Conservation (phyloP, 2,329 filamentous ascomycete genomes). For the Chrysoporthe puriensis region DNA sequence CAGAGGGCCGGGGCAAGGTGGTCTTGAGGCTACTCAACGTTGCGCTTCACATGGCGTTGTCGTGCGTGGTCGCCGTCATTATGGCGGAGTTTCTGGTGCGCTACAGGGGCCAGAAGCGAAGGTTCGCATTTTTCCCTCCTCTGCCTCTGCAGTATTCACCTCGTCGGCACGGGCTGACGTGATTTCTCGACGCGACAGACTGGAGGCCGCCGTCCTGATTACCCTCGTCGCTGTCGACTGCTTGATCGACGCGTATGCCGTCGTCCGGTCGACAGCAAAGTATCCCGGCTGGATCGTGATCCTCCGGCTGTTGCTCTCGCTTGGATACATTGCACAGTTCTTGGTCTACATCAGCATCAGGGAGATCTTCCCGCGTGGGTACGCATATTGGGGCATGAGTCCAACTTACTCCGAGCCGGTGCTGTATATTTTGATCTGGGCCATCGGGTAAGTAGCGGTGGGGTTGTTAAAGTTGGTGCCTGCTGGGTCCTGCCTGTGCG, state of each 20-base stretch:
- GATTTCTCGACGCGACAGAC: slow-evolving; percentile 28
- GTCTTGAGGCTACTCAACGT: slow-evolving; percentile 28
- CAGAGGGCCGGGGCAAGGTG: neutral
- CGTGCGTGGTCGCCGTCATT: slow-evolving; percentile 30
- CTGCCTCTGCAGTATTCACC: neutral
- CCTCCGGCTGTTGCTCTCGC: slow-evolving; percentile 37
- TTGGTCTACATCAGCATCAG: slow-evolving; percentile 41
- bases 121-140: slow-evolving; percentile 11
- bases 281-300: slow-evolving; percentile 41
- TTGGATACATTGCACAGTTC: slow-evolving; percentile 42
- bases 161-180: neutral
- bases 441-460: slow-evolving; percentile 38
- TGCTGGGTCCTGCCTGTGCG: too few species aligned
- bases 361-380: slow-evolving; percentile 42
- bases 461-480: neutral
- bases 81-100: slow-evolving; percentile 24
- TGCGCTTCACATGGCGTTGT: slow-evolving; percentile 28
- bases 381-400: slow-evolving; percentile 43
- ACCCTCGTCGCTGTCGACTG: slow-evolving; percentile 40
- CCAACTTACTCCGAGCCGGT: slow-evolving; percentile 36
- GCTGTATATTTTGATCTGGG: slow-evolving; percentile 43
- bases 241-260: slow-evolving; percentile 41
- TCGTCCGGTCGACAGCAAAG: slow-evolving; percentile 37
- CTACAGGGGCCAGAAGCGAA: slow-evolving; percentile 15
- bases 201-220: slow-evolving; percentile 38